Conservation (phyloP, 106 monocot species). For the Allium cepa region DNA sequence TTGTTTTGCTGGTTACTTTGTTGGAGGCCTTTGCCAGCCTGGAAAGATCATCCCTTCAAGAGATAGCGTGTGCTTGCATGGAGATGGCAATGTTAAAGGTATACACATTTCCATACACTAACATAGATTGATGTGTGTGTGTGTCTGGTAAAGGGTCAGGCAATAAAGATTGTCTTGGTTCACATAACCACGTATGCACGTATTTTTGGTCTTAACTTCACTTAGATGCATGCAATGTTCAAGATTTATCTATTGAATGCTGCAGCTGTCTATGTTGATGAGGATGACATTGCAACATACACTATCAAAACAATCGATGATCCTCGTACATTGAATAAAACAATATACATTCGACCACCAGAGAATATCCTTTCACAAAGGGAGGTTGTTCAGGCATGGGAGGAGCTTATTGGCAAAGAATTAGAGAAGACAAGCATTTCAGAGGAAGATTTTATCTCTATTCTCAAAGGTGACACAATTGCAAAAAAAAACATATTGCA, state of each 20-base stretch:
- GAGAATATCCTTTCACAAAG: conserved; percentile 54
- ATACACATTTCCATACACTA: not conserved
- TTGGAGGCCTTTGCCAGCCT: conserved; percentile 46
- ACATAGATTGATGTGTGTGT: no score
- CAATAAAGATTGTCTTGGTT: no score
- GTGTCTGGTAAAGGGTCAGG: no score
- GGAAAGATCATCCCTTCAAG: conserved; percentile 33
- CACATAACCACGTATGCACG: no score
- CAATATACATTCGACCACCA: conserved; percentile 40
- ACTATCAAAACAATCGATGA: conserved; percentile 42
- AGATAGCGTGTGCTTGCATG: conserved; percentile 22
- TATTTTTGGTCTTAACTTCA: no score
- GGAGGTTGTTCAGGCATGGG: conserved; percentile 44
- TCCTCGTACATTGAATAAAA: conserved; percentile 34
- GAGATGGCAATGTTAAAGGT: conserved; percentile 45
- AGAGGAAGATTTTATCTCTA: conserved; percentile 30
- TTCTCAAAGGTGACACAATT: conserved; percentile 19
- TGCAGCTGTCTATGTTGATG: conserved; percentile 43
- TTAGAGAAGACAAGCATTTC: conserved; percentile 38
- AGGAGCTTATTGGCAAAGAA: conserved; percentile 41
- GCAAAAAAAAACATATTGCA: no score
- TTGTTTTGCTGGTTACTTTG: conserved; percentile 59
- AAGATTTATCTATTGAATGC: no score
- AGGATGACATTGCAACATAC: conserved; percentile 52
- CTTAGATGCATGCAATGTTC: no score